Percentiles rank a stretch among this genome's conserved stretches.
Conservation (phyloP, 345 rosid genomes). For the Pugionium cornutum region DNA sequence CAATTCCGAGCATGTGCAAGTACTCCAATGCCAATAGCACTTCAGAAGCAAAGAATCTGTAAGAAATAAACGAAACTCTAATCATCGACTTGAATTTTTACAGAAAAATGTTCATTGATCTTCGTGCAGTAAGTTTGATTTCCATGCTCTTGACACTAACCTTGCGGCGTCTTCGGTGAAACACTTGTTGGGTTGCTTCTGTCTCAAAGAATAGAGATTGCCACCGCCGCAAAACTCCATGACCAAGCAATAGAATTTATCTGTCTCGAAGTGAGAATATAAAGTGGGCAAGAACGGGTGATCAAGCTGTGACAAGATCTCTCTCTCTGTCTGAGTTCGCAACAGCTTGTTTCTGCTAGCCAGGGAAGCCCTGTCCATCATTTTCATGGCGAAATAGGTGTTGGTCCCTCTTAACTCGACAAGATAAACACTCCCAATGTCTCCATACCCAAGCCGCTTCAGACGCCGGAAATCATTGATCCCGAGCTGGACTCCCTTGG, state of each 20-base stretch:
- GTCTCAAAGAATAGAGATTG: conserved; percentile 74
- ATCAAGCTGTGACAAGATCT: conserved; percentile 65
- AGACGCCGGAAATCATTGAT: conserved; percentile 77
- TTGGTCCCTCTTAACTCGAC: conserved; percentile 73
- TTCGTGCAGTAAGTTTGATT: conserved; percentile 1
- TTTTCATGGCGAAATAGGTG: conserved; percentile 74
- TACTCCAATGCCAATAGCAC: conserved; percentile 87
- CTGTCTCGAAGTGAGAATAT: conserved; percentile 31
- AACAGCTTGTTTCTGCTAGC: conserved; percentile 83
- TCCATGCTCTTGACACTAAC: conserved; percentile 30
- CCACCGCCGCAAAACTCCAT: conserved; percentile 86
- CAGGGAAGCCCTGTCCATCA: conserved; percentile 77
- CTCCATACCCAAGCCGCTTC: conserved; percentile 86
- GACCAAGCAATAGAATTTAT: conserved; percentile 64
- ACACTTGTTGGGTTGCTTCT: conserved; percentile 65
- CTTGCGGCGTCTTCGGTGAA: conserved; percentile 72
- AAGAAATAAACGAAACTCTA: not conserved
- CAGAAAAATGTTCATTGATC: not conserved
- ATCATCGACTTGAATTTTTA: not conserved
- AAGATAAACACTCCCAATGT: conserved; percentile 80
- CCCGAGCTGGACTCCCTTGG: conserved; percentile 59
- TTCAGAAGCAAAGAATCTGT: conserved; percentile 89
- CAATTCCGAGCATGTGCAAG: conserved; percentile 91
- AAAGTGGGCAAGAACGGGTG: conserved; percentile 35
- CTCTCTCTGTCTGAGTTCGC: conserved; percentile 69